phyloP scores from a whole-genome alignment of 2,329 filamentous ascomycete genomes.

The Teratosphaeriaceae sp. region DNA sequence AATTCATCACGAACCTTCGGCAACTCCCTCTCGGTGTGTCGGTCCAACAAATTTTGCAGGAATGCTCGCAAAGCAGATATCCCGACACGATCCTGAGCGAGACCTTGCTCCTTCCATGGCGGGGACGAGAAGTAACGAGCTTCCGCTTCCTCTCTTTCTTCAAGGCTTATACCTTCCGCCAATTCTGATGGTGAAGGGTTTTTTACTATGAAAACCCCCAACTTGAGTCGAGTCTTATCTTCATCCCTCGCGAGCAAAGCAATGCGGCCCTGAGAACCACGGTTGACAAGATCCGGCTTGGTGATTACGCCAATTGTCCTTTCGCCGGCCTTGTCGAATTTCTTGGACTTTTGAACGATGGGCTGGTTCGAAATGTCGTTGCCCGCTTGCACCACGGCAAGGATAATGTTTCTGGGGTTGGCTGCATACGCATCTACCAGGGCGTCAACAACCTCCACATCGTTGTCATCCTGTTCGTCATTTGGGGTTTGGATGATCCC shows the following conservation, averaged over 20 bases:
- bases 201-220: neutral
- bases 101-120: slow-evolving; percentile 6
- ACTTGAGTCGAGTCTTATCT: neutral
- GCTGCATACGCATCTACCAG: slow-evolving; percentile 34
- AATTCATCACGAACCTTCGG: slow-evolving; percentile 7
- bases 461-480: slow-evolving; percentile 26
- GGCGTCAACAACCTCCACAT: slow-evolving; percentile 29
- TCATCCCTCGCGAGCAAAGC: neutral
- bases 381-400: slow-evolving; percentile 36
- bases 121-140: neutral
- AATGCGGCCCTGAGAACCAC: slow-evolving; percentile 3
- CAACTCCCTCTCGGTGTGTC: slow-evolving; percentile 6
- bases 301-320: slow-evolving; percentile 30
- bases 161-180: too few relatives aligned
- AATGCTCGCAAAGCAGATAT: neutral
- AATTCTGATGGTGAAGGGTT: too few relatives aligned
- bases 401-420: slow-evolving; percentile 33
- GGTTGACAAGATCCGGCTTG: slow-evolving; percentile 26
- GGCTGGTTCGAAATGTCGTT: slow-evolving; percentile 39
- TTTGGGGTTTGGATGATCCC: slow-evolving; percentile 18
- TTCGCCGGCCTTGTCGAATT: slow-evolving; percentile 20
- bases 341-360: slow-evolving; percentile 35
- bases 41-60: slow-evolving; percentile 1
- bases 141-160: too few relatives aligned
- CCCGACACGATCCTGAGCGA: neutral